A percentile compares a stretch with the other conserved stretches of the same genome.
phyloP scores from a whole-genome alignment of 129 eudicot species.

The Oenanthe sinensis region DNA sequence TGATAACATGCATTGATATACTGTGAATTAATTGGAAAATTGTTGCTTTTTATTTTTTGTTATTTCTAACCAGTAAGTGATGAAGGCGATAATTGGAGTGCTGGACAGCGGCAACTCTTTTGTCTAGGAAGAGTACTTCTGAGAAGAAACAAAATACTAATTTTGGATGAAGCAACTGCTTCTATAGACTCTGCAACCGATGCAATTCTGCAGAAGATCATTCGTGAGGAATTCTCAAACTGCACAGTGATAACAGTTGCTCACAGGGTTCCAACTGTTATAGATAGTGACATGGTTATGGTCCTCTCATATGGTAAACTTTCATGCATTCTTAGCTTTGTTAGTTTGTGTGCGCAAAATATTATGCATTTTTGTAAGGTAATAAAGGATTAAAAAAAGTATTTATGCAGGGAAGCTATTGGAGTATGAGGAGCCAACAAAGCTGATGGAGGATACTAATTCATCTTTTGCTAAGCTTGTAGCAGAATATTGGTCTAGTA shows the following conservation, averaged over 20 bases:
- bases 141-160: neutral
- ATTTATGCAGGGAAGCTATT: conserved; percentile 40
- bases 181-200: conserved; percentile 5
- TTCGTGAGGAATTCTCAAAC: neutral
- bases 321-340: neutral
- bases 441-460: conserved; percentile 40
- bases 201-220: neutral
- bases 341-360: neutral
- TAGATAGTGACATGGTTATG: conserved; percentile 2
- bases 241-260: conserved; percentile 5
- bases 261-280: conserved; percentile 7
- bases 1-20: neutral
- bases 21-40: neutral
- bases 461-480: conserved; percentile 71
- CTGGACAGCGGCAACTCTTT: conserved; percentile 6
- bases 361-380: neutral
- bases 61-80: neutral
- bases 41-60: neutral
- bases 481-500: conserved; percentile 64
- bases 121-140: conserved; percentile 6
- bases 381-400: neutral
- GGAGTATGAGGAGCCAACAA: conserved; percentile 72
- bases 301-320: conserved; percentile 6
- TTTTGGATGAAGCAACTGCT: conserved; percentile 4
- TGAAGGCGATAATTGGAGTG: conserved; percentile 2